A percentile compares a stretch with the other conserved stretches of the same genome.
phyloP scores from a whole-genome alignment of 345 rosid species.

The Carallia brachiata region DNA sequence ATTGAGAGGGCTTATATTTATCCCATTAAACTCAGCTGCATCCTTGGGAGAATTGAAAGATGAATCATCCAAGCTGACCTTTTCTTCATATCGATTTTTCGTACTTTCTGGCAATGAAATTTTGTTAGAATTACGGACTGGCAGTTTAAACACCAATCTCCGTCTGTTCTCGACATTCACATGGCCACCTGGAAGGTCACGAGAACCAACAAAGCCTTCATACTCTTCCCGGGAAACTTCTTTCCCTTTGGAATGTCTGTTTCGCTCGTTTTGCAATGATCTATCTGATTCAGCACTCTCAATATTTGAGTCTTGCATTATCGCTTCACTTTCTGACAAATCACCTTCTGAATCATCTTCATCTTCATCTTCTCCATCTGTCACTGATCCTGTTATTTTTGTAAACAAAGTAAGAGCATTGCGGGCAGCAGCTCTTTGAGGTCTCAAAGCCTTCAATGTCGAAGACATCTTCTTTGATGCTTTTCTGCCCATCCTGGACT shows the following conservation, averaged over 20 bases:
- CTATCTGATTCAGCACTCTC: slow-evolving; percentile 67
- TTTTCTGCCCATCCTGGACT: slow-evolving; percentile 56
- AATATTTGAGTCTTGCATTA: slow-evolving; percentile 48
- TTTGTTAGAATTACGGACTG: slow-evolving; percentile 54
- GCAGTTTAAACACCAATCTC: slow-evolving; percentile 78
- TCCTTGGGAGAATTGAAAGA: slow-evolving; percentile 39
- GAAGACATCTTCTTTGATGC: slow-evolving; percentile 56
- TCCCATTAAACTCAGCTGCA: slow-evolving; percentile 29
- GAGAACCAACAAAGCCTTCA: slow-evolving; percentile 39
- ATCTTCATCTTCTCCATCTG: slow-evolving; percentile 71
- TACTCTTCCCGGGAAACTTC: slow-evolving; percentile 47
- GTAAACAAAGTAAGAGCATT: slow-evolving; percentile 85
- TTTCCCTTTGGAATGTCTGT: slow-evolving; percentile 70
- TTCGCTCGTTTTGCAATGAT: slow-evolving; percentile 47
- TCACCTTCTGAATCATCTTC: slow-evolving; percentile 64
- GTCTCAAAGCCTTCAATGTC: slow-evolving; percentile 69
- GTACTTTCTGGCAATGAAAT: slow-evolving; percentile 31
- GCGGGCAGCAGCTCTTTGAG: slow-evolving; percentile 93
- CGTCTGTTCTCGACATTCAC: slow-evolving; percentile 51
- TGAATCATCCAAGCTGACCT: slow-evolving; percentile 41
- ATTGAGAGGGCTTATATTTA: slow-evolving; percentile 27
- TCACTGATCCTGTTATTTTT: slow-evolving; percentile 73
- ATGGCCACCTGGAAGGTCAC: slow-evolving; percentile 44
- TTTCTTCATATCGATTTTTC: slow-evolving; percentile 21
- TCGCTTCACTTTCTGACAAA: slow-evolving; percentile 68